Percentiles rank a stretch among this genome's conserved stretches.
These are phyloP conservation scores for Penicillium crustosum DNA, from an alignment of 2,329 filamentous ascomycete genomes.

Conservation along the genomic window DNA sequence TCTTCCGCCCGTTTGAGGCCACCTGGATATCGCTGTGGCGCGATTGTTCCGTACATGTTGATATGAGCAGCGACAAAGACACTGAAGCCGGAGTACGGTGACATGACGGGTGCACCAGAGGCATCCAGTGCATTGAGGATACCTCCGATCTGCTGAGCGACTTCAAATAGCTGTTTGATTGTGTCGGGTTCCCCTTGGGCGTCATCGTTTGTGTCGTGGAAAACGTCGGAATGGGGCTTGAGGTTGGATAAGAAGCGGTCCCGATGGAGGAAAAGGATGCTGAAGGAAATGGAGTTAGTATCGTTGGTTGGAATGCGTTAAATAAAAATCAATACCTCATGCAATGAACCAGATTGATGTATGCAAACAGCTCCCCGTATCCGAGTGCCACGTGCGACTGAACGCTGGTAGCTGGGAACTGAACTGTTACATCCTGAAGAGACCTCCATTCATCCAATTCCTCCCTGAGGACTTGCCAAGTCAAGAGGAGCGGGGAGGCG, in stretches of 20 bases:
- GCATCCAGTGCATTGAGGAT: conserved; percentile 34
- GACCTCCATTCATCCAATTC: conserved; percentile 39
- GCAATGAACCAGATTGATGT: conserved; percentile 41
- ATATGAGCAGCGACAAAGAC: conserved; percentile 41
- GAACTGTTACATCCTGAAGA: conserved; percentile 36
- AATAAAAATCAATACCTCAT: conserved; percentile 31
- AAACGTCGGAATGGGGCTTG: conserved; percentile 26
- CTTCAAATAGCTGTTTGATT: conserved; percentile 35
- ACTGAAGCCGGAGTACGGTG: conserved; percentile 40
- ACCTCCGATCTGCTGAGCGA: conserved; percentile 34
- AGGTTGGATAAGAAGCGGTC: conserved; percentile 37
- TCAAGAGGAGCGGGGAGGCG: conserved; percentile 20
- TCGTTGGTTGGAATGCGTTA: not conserved
- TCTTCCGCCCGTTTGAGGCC: conserved; percentile 32
- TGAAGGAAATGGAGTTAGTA: conserved; percentile 4
- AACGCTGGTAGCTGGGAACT: conserved; percentile 35
- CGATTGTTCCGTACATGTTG: conserved; percentile 41
- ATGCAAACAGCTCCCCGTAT: conserved; percentile 39
- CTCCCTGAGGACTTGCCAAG: conserved; percentile 32
- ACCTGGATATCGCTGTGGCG: conserved; percentile 34
- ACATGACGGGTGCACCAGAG: conserved; percentile 35
- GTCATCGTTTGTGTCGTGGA: conserved; percentile 21
- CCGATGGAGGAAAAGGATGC: conserved; percentile 37
- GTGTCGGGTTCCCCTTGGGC: conserved; percentile 22
- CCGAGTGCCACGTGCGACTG: conserved; percentile 39